Percentiles rank a stretch among this genome's conserved stretches.
These are phyloP conservation scores for Parachaetomium inaequale DNA, from an alignment of 495 filamentous ascomycete species.

Conservation along the genomic window DNA sequence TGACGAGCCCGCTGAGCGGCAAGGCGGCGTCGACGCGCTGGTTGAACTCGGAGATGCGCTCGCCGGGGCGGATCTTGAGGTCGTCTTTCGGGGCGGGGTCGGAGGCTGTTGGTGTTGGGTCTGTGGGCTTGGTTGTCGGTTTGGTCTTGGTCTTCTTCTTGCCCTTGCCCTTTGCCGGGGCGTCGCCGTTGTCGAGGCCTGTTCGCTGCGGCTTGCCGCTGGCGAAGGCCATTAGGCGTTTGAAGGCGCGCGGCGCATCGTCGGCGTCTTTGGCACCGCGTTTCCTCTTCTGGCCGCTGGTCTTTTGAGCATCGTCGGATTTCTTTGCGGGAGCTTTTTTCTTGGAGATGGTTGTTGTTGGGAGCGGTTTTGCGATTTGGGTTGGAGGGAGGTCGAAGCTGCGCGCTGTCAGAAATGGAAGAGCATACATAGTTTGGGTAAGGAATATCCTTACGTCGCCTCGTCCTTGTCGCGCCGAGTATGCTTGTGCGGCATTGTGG, in stretches of 20 bases:
- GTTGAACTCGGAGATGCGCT: constrained; percentile 75
- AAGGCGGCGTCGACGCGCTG: constrained; percentile 83
- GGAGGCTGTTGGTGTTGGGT: not conserved
- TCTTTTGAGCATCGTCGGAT: constrained; percentile 20
- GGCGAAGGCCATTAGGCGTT: constrained; percentile 70
- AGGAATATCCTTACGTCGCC: constrained; percentile 34
- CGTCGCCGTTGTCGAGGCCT: constrained; percentile 66
- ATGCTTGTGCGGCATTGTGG: constrained; percentile 80
- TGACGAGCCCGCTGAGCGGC: constrained; percentile 64
- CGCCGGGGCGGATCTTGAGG: constrained; percentile 71
- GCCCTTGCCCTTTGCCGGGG: constrained; percentile 44
- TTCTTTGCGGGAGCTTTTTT: constrained; percentile 33
- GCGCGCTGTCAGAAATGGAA: constrained; percentile 21
- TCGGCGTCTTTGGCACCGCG: constrained; percentile 51
- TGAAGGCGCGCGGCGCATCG: constrained; percentile 85
- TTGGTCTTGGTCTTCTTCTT: constrained; percentile 33
- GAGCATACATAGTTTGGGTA: constrained; percentile 7
- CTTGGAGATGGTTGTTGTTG: constrained; percentile 47
- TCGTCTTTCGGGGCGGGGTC: constrained; percentile 10
- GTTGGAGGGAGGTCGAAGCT: constrained; percentile 75
- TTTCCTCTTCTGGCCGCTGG: constrained; percentile 40
- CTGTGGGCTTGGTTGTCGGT: not conserved
- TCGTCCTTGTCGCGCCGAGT: constrained; percentile 56
- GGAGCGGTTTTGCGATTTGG: constrained; percentile 64
- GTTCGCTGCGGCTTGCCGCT: constrained; percentile 53